Conservation (phyloP, 495 filamentous ascomycete genomes). For the Daldinia grandis region DNA sequence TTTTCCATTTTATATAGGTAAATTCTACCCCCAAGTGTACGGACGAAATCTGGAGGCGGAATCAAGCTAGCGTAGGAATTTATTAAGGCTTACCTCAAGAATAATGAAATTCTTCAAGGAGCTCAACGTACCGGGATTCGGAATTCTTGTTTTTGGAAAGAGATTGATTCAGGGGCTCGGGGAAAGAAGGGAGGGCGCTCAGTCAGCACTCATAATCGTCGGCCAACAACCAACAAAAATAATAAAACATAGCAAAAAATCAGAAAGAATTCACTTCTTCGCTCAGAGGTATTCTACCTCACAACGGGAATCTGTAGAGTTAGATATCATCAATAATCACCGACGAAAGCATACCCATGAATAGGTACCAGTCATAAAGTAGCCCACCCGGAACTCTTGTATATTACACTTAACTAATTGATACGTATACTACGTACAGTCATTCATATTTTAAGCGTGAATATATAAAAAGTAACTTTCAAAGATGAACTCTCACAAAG, state of each 20-base stretch:
- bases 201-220: neutral
- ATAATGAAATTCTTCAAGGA: neutral
- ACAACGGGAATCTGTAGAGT: neutral
- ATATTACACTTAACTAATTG: too few species aligned
- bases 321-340: neutral
- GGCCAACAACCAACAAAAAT: neutral
- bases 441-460: too few species aligned
- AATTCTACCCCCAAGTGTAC: neutral
- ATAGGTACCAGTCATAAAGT: too few species aligned
- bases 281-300: neutral
- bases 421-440: too few species aligned
- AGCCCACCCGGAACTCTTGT: too few species aligned
- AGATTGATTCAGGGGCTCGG: neutral
- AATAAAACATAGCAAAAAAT: neutral
- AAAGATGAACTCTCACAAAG: too few species aligned
- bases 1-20: constrained; percentile 18
- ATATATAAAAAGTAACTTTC: too few species aligned
- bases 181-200: neutral
- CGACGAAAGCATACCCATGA: neutral
- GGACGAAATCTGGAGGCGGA: neutral
- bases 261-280: neutral
- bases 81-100: too few species aligned
- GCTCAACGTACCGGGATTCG: neutral
- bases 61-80: neutral
- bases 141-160: neutral